phyloP scores from a whole-genome alignment of 495 filamentous ascomycete species.

The Durotheca rogersii region DNA sequence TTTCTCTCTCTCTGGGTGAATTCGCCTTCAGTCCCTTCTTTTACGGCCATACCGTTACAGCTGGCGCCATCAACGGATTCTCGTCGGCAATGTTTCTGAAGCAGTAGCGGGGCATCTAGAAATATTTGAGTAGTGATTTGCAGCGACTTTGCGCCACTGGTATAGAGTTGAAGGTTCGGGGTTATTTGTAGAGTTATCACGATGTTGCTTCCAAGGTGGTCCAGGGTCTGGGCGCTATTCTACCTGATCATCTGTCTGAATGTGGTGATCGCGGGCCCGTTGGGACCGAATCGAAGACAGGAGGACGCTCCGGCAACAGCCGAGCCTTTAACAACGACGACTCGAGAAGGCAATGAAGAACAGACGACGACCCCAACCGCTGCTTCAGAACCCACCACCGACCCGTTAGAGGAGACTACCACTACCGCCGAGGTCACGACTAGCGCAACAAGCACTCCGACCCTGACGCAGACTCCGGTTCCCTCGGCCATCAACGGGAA shows the following conservation, averaged over 20 bases:
- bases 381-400: slow-evolving; percentile 6
- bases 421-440: slow-evolving; percentile 13
- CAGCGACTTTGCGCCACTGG: slow-evolving; percentile 7
- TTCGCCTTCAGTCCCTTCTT: background rate
- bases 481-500: slow-evolving; percentile 35
- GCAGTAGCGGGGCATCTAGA: slow-evolving; percentile 1
- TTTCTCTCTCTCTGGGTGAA: background rate
- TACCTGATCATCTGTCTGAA: slow-evolving; percentile 31
- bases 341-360: slow-evolving; percentile 10
- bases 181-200: slow-evolving; percentile 2
- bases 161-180: slow-evolving; percentile 3
- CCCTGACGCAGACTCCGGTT: slow-evolving; percentile 18
- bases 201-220: slow-evolving; percentile 25
- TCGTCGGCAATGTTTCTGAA: slow-evolving; percentile 16
- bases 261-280: slow-evolving; percentile 10
- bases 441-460: slow-evolving; percentile 6
- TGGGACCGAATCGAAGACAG: slow-evolving; percentile 27
- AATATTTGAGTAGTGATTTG: slow-evolving; percentile 19
- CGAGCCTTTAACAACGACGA: slow-evolving; percentile 19
- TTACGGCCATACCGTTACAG: background rate
- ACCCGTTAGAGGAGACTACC: background rate
- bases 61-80: slow-evolving; percentile 1
- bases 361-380: slow-evolving; percentile 12
- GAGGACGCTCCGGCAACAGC: slow-evolving; percentile 26
- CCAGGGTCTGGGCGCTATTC: slow-evolving; percentile 31